phyloP scores from a whole-genome alignment of 306 rosid species.

The Abrus precatorius region DNA sequence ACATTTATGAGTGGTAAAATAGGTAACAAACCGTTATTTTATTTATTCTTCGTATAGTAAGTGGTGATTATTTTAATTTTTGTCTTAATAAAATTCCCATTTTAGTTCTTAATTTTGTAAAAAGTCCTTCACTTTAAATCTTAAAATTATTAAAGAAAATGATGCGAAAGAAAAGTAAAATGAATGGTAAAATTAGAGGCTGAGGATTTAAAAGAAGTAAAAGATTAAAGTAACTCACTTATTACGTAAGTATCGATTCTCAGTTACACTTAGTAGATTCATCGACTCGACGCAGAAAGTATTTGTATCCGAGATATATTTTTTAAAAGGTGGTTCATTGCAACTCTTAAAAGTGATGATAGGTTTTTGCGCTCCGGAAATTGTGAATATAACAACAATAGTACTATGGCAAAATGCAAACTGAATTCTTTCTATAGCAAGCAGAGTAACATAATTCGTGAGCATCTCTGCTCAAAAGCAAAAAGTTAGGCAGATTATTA shows the following conservation, averaged over 20 bases:
- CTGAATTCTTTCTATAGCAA: conserved; percentile 17
- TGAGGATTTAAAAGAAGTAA: background rate
- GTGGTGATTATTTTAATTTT: background rate
- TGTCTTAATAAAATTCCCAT: background rate
- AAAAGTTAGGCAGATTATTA: background rate
- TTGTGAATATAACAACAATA: background rate
- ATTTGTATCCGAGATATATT: background rate
- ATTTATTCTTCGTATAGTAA: background rate
- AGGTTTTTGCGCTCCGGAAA: background rate
- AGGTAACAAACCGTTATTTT: background rate
- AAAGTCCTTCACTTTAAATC: background rate
- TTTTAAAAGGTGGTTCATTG: background rate
- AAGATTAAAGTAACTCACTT: background rate
- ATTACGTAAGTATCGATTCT: background rate
- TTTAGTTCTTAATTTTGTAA: background rate
- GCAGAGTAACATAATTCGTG: background rate
- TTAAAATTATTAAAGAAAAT: background rate
- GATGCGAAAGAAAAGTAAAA: background rate
- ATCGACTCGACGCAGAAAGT: background rate
- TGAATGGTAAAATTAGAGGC: background rate
- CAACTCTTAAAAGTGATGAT: background rate
- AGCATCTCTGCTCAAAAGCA: background rate
- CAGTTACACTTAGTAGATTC: background rate
- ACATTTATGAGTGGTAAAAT: background rate
- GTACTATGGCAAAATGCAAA: conserved; percentile 17